Conservation (phyloP, 2,329 filamentous ascomycete species). For the Colletotrichum aenigma region DNA sequence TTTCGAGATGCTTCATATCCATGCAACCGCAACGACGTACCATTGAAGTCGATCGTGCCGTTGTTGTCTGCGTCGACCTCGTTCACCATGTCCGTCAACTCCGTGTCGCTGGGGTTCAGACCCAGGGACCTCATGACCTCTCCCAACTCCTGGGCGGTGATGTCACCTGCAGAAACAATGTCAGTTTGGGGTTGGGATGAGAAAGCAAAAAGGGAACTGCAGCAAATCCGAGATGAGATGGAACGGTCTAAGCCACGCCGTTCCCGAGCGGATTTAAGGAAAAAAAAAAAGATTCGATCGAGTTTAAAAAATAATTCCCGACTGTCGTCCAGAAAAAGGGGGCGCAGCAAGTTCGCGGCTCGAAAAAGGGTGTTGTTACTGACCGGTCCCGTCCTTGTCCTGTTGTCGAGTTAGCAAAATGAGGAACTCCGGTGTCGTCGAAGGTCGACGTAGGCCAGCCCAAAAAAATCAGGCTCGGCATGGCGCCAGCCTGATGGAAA, state of each 20-base stretch:
- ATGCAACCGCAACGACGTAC: constrained; percentile 50
- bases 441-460: not conserved
- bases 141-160: constrained; percentile 88
- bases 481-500: not conserved
- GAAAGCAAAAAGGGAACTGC: not conserved
- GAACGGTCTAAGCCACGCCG: constrained; percentile 6
- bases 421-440: not conserved
- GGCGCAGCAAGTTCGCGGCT: not conserved
- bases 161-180: constrained; percentile 67
- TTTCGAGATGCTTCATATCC: not conserved
- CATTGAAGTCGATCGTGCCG: constrained; percentile 89
- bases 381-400: constrained; percentile 92
- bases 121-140: constrained; percentile 90
- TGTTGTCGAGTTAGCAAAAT: constrained; percentile 44
- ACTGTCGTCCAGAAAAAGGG: not conserved
- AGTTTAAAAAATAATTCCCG: not conserved
- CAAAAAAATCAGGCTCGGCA: not conserved
- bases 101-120: constrained; percentile 88
- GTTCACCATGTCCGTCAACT: constrained; percentile 93
- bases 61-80: constrained; percentile 93
- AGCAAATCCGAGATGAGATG: constrained; percentile 4
- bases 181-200: constrained; percentile 25
- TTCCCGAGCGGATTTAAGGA: not conserved
- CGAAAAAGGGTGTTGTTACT: constrained; percentile 43
- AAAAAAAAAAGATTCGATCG: not conserved